Conservation (phyloP, 2,329 filamentous ascomycete species). For the Talaromyces rugulosus region DNA sequence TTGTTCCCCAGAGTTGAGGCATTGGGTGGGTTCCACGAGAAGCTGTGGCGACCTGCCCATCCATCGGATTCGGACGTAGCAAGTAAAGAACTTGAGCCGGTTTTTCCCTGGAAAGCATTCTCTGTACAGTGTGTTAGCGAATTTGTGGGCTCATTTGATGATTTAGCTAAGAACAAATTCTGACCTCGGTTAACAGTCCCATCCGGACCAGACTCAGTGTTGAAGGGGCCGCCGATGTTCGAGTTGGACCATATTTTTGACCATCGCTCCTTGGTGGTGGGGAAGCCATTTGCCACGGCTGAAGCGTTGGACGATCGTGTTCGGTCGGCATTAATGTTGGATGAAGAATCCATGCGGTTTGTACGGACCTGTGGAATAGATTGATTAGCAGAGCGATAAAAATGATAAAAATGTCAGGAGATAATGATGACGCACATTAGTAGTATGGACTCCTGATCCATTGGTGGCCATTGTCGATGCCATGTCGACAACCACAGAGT, state of each 20-base stretch:
- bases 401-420: background rate
- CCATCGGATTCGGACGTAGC: slow-evolving; percentile 65
- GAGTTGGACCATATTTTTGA: slow-evolving; percentile 52
- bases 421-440: slow-evolving; percentile 21
- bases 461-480: slow-evolving; percentile 35
- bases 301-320: slow-evolving; percentile 33
- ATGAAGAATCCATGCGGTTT: slow-evolving; percentile 34
- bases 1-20: slow-evolving; percentile 40
- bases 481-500: slow-evolving; percentile 21
- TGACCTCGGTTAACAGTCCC: slow-evolving; percentile 48
- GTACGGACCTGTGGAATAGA: slow-evolving; percentile 23
- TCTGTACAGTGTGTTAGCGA: slow-evolving; percentile 13
- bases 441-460: slow-evolving; percentile 33
- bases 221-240: slow-evolving; percentile 42
- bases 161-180: background rate
- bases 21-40: slow-evolving; percentile 58
- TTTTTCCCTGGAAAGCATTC: slow-evolving; percentile 50
- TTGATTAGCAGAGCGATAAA: background rate
- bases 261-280: slow-evolving; percentile 40
- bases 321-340: slow-evolving; percentile 30
- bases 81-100: slow-evolving; percentile 66
- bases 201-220: slow-evolving; percentile 43
- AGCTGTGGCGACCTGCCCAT: slow-evolving; percentile 51
- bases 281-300: slow-evolving; percentile 42
- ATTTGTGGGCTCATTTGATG: background rate